These are phyloP conservation scores for Pseudogymnoascus sp. DNA, from an alignment of 2,329 filamentous ascomycete genomes.

Conservation along the genomic window DNA sequence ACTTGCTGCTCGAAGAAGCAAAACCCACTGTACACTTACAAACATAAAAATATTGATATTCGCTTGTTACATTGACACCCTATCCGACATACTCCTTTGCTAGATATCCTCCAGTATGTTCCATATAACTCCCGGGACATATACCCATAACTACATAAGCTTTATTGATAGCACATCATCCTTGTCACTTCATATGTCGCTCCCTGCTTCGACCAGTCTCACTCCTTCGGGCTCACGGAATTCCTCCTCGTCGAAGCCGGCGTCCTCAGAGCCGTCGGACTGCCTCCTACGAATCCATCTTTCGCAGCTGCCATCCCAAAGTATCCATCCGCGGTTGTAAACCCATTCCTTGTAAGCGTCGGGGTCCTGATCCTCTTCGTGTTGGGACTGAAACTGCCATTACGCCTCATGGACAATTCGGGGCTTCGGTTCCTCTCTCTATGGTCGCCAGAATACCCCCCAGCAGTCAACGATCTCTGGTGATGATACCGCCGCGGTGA, in stretches of 20 bases:
- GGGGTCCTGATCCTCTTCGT: slow-evolving; percentile 44
- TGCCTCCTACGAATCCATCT: not conserved
- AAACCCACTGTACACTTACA: not conserved
- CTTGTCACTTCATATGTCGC: not conserved
- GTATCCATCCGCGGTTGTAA: slow-evolving; percentile 16
- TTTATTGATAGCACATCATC: not conserved
- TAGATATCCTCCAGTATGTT: not conserved
- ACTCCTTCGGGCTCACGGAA: slow-evolving; percentile 8
- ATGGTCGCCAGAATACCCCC: slow-evolving; percentile 18
- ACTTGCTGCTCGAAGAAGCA: not conserved
- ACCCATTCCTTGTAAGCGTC: slow-evolving; percentile 24
- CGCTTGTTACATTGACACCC: not conserved
- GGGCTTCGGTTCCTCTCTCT: slow-evolving; percentile 12
- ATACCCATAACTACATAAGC: not conserved
- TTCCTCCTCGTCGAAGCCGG: slow-evolving; percentile 4
- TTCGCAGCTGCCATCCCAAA: slow-evolving; percentile 13
- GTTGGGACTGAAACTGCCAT: slow-evolving; percentile 32
- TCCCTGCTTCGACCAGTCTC: not conserved
- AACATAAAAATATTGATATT: not conserved
- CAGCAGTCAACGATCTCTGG: slow-evolving; percentile 28
- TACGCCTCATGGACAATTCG: slow-evolving; percentile 11
- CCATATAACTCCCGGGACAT: not conserved
- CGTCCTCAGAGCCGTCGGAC: not conserved
- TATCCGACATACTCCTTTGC: not conserved
- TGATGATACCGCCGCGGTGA: slow-evolving; percentile 35